These are phyloP conservation scores for Gigaspora rosea DNA, from an alignment of 192 early-diverging fungal species.

Conservation along the genomic window DNA sequence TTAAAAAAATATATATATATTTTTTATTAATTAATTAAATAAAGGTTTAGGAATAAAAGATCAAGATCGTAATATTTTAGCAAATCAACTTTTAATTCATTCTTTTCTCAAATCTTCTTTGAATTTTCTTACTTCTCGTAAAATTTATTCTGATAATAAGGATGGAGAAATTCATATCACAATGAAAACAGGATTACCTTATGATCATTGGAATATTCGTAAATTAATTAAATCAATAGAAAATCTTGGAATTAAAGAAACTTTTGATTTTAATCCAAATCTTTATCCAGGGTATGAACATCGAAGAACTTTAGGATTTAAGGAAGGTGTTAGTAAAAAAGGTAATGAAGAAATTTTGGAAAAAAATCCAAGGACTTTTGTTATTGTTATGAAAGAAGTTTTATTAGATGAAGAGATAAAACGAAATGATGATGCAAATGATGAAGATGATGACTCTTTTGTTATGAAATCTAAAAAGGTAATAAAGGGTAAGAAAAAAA, in stretches of 20 bases:
- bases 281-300: constrained; percentile 88
- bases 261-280: constrained; percentile 64
- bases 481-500: too few relatives aligned
- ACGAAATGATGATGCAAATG: neutral
- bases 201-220: constrained; percentile 85
- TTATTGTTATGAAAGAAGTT: constrained; percentile 52
- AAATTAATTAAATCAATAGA: constrained; percentile 70
- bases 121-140: constrained; percentile 51
- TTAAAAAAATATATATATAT: too few relatives aligned
- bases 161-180: constrained; percentile 78
- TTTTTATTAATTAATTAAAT: too few relatives aligned
- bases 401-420: neutral
- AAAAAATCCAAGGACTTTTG: constrained; percentile 66
- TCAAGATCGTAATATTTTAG: constrained; percentile 77
- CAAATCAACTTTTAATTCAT: constrained; percentile 74
- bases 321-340: constrained; percentile 71
- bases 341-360: constrained; percentile 79
- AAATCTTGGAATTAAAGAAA: constrained; percentile 52
- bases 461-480: too few relatives aligned
- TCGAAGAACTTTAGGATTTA: constrained; percentile 93
- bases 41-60: constrained; percentile 89
- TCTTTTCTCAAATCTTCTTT: constrained; percentile 63
- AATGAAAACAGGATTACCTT: constrained; percentile 83
- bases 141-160: constrained; percentile 37
- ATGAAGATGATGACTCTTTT: neutral